Conservation (phyloP, 2,329 filamentous ascomycete species). For the Hypomyces rosellus region DNA sequence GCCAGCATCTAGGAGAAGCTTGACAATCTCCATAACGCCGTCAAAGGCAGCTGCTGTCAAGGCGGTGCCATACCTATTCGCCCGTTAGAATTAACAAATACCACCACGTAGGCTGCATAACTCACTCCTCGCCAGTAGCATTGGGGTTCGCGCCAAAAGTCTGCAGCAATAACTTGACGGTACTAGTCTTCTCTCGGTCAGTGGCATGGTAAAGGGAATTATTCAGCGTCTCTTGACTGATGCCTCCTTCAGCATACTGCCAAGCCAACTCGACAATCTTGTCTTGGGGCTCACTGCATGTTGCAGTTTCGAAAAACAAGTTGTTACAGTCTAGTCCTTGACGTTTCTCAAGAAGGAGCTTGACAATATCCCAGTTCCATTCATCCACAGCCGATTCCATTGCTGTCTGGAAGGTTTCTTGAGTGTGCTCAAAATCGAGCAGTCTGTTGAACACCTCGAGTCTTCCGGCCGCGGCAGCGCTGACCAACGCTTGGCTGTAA, state of each 20-base stretch:
- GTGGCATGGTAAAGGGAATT: constrained; percentile 33
- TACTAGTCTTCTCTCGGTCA: constrained; percentile 31
- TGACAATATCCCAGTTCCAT: constrained; percentile 33
- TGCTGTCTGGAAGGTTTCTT: constrained; percentile 27
- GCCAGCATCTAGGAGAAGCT: constrained; percentile 26
- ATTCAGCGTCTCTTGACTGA: constrained; percentile 26
- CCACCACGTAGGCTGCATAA: too few relatives aligned
- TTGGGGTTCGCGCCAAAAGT: constrained; percentile 31
- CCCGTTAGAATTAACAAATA: too few relatives aligned
- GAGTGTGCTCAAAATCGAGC: constrained; percentile 24
- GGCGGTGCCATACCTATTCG: constrained; percentile 18
- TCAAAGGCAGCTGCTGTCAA: constrained; percentile 33
- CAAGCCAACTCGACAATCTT: constrained; percentile 31
- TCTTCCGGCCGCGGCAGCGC: constrained; percentile 32
- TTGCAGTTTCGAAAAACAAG: constrained; percentile 28
- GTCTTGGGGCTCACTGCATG: constrained; percentile 24
- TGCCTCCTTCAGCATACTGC: constrained; percentile 29
- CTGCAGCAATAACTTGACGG: constrained; percentile 29
- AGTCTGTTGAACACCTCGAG: constrained; percentile 34
- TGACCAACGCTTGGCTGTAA: constrained; percentile 33
- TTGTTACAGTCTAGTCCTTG: constrained; percentile 28
- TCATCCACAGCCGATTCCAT: constrained; percentile 26
- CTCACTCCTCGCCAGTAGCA: constrained; percentile 29
- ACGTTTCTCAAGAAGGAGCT: constrained; percentile 27
- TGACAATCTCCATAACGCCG: constrained; percentile 23